Conservation (phyloP, 805 yeast genomes). For the Sugiyamaella mastotermitis region DNA sequence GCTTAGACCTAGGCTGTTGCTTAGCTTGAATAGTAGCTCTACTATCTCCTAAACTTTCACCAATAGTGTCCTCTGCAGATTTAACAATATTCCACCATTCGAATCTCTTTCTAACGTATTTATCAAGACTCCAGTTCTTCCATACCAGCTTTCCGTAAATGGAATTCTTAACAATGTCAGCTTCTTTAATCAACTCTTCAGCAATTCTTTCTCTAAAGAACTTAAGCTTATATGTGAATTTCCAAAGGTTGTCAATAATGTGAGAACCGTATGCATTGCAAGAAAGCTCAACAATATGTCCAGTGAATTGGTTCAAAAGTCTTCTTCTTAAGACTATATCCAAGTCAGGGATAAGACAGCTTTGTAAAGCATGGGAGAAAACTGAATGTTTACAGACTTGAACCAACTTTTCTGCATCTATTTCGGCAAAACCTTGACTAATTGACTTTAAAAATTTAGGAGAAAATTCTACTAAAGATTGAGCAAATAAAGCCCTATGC, state of each 20-base stretch:
- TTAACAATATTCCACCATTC: constrained; percentile 66
- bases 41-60: constrained; percentile 2
- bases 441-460: constrained; percentile 45
- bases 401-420: constrained; percentile 55
- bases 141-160: constrained; percentile 86
- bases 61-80: constrained; percentile 25
- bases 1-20: not conserved
- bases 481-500: constrained; percentile 68
- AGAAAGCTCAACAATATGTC: constrained; percentile 52
- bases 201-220: constrained; percentile 86
- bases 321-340: constrained; percentile 55
- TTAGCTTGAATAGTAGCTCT: constrained; percentile 3
- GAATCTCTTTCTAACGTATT: constrained; percentile 60
- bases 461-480: constrained; percentile 66
- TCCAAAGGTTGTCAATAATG: constrained; percentile 79
- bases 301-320: constrained; percentile 58
- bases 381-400: constrained; percentile 87
- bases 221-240: constrained; percentile 67
- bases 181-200: constrained; percentile 48
- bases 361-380: constrained; percentile 82
- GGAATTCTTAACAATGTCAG: constrained; percentile 72
- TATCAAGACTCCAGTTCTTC: constrained; percentile 92
- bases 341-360: constrained; percentile 43
- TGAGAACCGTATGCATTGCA: constrained; percentile 91
- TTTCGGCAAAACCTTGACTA: constrained; percentile 52